phyloP scores from a whole-genome alignment of 2,329 filamentous ascomycete species.

The Aspergillus neoniger region DNA sequence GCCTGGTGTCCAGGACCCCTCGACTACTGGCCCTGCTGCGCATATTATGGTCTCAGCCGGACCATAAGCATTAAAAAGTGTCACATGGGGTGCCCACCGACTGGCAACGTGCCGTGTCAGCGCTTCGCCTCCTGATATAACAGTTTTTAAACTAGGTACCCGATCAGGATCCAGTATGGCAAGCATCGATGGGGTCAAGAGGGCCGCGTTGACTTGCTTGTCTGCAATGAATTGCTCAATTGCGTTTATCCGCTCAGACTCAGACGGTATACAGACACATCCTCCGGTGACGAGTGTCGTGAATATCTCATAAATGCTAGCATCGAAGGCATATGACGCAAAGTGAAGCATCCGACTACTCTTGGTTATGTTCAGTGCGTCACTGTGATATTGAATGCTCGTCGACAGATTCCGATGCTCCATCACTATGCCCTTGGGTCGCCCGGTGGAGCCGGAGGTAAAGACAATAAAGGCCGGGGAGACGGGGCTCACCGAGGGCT shows the following conservation, averaged over 20 bases:
- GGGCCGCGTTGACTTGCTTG: constrained; percentile 5
- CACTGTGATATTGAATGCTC: constrained; percentile 51
- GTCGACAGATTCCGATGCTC: constrained; percentile 58
- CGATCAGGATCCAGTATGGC: constrained; percentile 1
- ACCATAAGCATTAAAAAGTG: constrained; percentile 31
- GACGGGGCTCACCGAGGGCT: too few species aligned
- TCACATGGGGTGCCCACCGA: neutral
- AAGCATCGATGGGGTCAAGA: constrained; percentile 13
- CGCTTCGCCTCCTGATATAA: constrained; percentile 9
- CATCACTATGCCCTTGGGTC: constrained; percentile 58
- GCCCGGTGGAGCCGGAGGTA: constrained; percentile 35
- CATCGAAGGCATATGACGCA: constrained; percentile 41
- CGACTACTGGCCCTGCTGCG: too few species aligned
- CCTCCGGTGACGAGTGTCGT: constrained; percentile 21
- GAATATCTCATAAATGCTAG: constrained; percentile 31
- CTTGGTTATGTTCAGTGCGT: constrained; percentile 44
- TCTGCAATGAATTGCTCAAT: constrained; percentile 46
- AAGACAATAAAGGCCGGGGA: constrained; percentile 43
- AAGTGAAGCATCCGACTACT: constrained; percentile 45
- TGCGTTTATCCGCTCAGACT: constrained; percentile 45
- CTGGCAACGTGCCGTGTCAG: neutral
- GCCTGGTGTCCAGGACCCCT: too few species aligned
- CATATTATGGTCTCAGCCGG: constrained; percentile 28
- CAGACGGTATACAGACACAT: constrained; percentile 50
- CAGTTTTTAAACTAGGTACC: neutral